Conservation (phyloP, 1,139 yeast genomes). For the Suhomyces terraborum region DNA sequence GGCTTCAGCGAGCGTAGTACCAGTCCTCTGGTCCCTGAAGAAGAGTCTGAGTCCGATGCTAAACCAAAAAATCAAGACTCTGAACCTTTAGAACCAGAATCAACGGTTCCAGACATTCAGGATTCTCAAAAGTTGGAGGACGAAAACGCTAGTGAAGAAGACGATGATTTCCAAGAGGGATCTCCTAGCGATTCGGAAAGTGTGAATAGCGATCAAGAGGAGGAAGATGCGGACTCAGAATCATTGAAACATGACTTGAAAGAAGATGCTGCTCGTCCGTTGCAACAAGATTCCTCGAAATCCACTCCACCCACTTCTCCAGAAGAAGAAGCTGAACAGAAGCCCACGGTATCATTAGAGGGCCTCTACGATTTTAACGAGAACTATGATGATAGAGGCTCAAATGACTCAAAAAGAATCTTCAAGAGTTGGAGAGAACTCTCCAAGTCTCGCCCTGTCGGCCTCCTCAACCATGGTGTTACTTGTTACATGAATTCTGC, state of each 20-base stretch:
- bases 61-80: neutral
- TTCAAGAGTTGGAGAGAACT: slow-evolving; percentile 62
- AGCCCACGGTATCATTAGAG: slow-evolving; percentile 18
- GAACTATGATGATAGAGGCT: slow-evolving; percentile 54
- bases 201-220: slow-evolving; percentile 15
- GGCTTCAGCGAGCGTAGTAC: slow-evolving; percentile 18
- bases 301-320: slow-evolving; percentile 49
- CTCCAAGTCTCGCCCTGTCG: slow-evolving; percentile 58
- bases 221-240: slow-evolving; percentile 33
- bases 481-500: slow-evolving; percentile 97
- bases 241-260: slow-evolving; percentile 33
- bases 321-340: slow-evolving; percentile 31
- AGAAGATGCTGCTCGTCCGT: slow-evolving; percentile 8
- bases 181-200: slow-evolving; percentile 5
- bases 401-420: slow-evolving; percentile 56
- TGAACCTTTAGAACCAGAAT: neutral
- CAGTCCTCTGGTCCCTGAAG: slow-evolving; percentile 6
- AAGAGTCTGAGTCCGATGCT: slow-evolving; percentile 10
- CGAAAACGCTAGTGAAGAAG: slow-evolving; percentile 28
- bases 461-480: slow-evolving; percentile 87
- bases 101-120: slow-evolving; percentile 4
- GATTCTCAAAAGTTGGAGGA: slow-evolving; percentile 17
- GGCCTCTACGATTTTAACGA: slow-evolving; percentile 57
- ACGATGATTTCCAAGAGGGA: slow-evolving; percentile 19
- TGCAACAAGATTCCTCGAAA: slow-evolving; percentile 7